Evolutionary conservation across 164 flowering plant species (phyloP), one percentile per base, ranked within the genome.

Genomic region (Liquidambar formosana): DNA sequence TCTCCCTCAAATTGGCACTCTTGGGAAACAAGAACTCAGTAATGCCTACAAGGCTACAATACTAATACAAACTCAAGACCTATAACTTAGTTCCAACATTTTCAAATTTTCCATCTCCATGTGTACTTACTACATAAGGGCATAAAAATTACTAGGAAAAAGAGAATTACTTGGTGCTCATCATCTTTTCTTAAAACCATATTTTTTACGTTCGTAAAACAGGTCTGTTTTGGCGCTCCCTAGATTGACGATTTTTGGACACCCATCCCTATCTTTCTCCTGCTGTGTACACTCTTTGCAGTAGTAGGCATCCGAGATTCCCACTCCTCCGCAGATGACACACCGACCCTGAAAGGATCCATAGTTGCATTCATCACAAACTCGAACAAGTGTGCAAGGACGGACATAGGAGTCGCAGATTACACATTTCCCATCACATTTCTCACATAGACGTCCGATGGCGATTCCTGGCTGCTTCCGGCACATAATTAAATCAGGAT

Each of bases 241-340:
- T 48, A 89, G 71, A 75, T 90, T 90, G 73, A 92, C 91, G 63
- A 90, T 93, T 70, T 93, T 89, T 0, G 94, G 93, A 67, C 94
- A 93, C 26, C 93, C 94, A 75, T 90, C 94, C 26, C 93, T 73
- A 68, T 89, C 96, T 58, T 93, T 89, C 83, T 93, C 94, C 80
- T 85, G 93, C 72, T 93, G 96, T 8, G 96, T 90, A 56, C 97
- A 93, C 77, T 89, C 96, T 61, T 90, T 90, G 85, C 97, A 89
- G 76, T 89, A 89, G 75, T 92, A 90, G 13, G 96, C 92, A 80
- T 90, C 97, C 19, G 97, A 92, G 16, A 92, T 89, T 44, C 92
- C 97, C 41, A 90, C 94, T 22, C 97, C 96, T 69, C 96, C 97
- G 68, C 96, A 92, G 69, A 90, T 89, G 62, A 85, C 88, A 71